Evolutionary conservation across 2,329 filamentous ascomycete species (phyloP), one percentile per base, ranked within the genome.

Genomic region (Fusarium annulatum): DNA sequence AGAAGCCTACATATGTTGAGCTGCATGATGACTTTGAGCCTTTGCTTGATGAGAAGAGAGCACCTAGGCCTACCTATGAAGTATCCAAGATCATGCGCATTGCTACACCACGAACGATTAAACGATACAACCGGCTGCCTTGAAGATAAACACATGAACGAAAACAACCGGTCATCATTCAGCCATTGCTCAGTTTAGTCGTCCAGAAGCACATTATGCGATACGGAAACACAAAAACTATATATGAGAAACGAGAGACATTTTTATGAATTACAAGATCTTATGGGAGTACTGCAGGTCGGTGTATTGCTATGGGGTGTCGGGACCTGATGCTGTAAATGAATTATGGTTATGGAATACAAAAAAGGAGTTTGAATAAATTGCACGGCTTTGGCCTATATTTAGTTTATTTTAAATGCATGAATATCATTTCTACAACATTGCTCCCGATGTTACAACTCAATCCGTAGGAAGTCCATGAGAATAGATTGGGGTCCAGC

Each of bases 41-140:
- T 5, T 48, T 80, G 21, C 39, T 80, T 12, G 67, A 64, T 14
- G 64, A 72, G 36, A 61, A 60, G 16, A 62, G 18, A 9, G 33
- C 36, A 11, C 70, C 61, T n/a, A 68, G 79, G 15, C 86, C 86
- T 7, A 82, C 77, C n/a, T 81, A 86, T 64, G 84, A 85, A 3
- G 82, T 81, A 3, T 68, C 80, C 9, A 82, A 83, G 9, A 85
- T 85, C 71, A 74, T 87, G 56, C 81, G 76, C 73, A 86, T 83
- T 11, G 80, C 84, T 7, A 85, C 85, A 9, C 76, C 85, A 19
- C 76, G 78, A 46, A 74, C 77, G n/a, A 85, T 85, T 74, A 81
- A 75, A 46, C 79, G 78, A 64, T 79, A 80, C 28, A 84, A 82
- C 60, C 74, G 81, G n/a, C 45, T 67, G 16, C 39, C 60, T 26